These are phyloP conservation scores for Hepatocystis sp. DNA, from an alignment of 169 alveolate species.

Conservation along the genomic window DNA sequence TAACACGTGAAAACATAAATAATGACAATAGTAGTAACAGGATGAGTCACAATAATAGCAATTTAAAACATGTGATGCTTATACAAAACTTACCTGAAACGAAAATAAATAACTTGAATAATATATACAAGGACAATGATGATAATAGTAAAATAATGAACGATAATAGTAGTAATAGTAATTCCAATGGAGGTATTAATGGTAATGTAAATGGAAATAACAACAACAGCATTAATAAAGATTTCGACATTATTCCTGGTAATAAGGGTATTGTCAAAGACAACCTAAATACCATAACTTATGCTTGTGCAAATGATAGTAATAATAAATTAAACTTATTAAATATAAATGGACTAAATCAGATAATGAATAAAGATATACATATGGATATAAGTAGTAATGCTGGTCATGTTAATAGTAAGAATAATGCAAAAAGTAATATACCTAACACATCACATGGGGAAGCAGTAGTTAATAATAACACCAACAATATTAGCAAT, in stretches of 20 bases:
- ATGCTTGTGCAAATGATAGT: slow-evolving; percentile 4
- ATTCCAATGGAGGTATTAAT: slow-evolving; percentile 1
- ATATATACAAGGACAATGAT: background rate
- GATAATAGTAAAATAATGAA: slow-evolving; percentile 3
- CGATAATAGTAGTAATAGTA: slow-evolving; percentile 12
- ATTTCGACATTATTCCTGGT: too few species aligned
- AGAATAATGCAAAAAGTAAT: too few species aligned
- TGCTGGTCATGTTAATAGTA: too few species aligned
- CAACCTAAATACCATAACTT: background rate
- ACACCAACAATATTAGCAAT: too few species aligned
- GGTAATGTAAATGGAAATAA: slow-evolving; percentile 21
- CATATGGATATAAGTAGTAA: slow-evolving; percentile 14
- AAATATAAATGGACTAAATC: background rate
- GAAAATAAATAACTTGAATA: slow-evolving; percentile 7
- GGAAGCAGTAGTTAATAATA: too few species aligned
- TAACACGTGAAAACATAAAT: background rate
- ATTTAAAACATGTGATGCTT: background rate
- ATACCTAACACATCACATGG: too few species aligned
- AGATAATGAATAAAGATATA: background rate
- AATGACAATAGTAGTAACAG: background rate
- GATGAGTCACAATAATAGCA: slow-evolving; percentile 2
- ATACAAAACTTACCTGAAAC: slow-evolving; percentile 17
- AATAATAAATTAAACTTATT: slow-evolving; percentile 13
- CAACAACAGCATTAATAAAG: slow-evolving; percentile 2
- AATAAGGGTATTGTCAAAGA: too few species aligned